These are phyloP conservation scores for Solanum etuberosum DNA, from an alignment of 257 asterid species.

Conservation along the genomic window DNA sequence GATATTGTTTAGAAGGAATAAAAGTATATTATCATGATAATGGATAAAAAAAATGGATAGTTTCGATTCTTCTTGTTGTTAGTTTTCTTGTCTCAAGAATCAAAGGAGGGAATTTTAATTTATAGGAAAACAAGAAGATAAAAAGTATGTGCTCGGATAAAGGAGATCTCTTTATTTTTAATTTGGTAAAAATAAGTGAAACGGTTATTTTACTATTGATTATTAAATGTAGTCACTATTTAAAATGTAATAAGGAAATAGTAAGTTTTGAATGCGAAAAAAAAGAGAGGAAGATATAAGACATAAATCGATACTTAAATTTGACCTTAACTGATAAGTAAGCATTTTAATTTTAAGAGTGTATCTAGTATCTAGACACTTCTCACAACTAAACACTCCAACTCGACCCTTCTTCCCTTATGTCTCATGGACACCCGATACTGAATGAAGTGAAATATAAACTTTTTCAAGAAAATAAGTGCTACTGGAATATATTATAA, in stretches of 20 bases:
- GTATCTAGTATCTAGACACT: too few species aligned
- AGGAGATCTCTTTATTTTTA: too few species aligned
- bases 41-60: neutral
- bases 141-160: rapidly evolving
- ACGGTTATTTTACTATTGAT: too few species aligned
- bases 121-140: neutral
- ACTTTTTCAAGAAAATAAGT: too few species aligned
- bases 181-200: neutral
- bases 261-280: neutral
- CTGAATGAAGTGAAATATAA: too few species aligned
- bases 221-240: neutral
- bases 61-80: neutral
- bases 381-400: too few species aligned
- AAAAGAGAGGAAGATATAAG: too few species aligned
- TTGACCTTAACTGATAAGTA: too few species aligned
- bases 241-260: neutral
- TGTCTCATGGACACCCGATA: neutral
- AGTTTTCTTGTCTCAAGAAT: neutral
- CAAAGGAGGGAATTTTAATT: neutral
- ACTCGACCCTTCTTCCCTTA: rapidly evolving
- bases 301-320: too few species aligned
- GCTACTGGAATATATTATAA: too few species aligned
- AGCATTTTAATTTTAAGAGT: neutral
- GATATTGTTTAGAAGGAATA: neutral
- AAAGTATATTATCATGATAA: neutral